phyloP scores from a whole-genome alignment of 768 basidiomycete species.

The Sporobolomyces pararoseus region DNA sequence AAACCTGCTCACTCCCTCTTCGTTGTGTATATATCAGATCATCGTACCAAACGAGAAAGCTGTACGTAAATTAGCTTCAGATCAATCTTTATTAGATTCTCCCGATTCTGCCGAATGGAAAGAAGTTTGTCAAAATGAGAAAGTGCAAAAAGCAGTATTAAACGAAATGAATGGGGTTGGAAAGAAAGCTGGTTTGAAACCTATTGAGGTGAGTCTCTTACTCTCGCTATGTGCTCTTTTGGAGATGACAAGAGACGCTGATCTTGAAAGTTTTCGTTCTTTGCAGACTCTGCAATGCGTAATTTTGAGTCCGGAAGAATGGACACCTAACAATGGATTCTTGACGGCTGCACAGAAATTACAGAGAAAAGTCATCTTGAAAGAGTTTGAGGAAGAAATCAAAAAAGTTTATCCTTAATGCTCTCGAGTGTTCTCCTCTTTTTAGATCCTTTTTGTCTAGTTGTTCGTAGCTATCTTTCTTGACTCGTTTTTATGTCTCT shows the following conservation, averaged over 20 bases:
- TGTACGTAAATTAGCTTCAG: slow-evolving; percentile 10
- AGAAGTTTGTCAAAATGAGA: slow-evolving; percentile 57
- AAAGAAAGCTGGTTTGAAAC: slow-evolving; percentile 78
- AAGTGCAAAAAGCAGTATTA: slow-evolving; percentile 65
- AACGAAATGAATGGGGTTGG: slow-evolving; percentile 57
- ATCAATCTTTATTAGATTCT: background rate
- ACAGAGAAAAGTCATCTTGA: slow-evolving; percentile 63
- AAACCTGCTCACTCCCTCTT: no score
- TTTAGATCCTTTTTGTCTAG: background rate
- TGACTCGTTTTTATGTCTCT: background rate
- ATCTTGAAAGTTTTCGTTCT: no score
- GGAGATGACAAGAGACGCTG: background rate
- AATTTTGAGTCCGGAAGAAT: slow-evolving; percentile 76
- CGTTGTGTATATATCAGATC: slow-evolving; percentile 24
- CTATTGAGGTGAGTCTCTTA: slow-evolving; percentile 41
- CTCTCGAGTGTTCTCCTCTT: no score
- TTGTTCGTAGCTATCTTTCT: background rate
- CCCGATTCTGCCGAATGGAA: slow-evolving; percentile 45
- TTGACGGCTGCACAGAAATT: slow-evolving; percentile 90
- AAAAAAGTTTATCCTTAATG: slow-evolving; percentile 11
- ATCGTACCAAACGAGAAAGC: slow-evolving; percentile 40
- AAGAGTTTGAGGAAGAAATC: slow-evolving; percentile 23
- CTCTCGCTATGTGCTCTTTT: background rate
- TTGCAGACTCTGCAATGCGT: slow-evolving; percentile 61
- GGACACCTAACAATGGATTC: slow-evolving; percentile 85